Evolutionary conservation across 2,329 filamentous ascomycete species (phyloP).

Genomic region (Delphinella strobiligena): DNA sequence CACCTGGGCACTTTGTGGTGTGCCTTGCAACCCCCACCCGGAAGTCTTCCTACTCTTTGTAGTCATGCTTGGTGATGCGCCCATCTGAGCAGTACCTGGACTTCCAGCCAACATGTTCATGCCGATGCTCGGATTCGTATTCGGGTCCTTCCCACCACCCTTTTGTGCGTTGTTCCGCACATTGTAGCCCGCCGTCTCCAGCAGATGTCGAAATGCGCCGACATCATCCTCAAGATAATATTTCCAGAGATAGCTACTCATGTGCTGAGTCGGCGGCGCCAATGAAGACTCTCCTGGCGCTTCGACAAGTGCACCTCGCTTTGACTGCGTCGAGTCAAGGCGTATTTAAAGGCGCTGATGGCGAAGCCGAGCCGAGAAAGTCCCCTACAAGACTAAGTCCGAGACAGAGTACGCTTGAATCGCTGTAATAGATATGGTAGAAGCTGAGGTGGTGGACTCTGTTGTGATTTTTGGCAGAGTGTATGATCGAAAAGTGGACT

Average conservation of each 20-base stretch:
- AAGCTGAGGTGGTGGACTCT: neutral
- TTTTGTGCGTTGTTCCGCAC: constrained; percentile 42
- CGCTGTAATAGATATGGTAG: neutral
- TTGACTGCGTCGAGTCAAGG: constrained; percentile 77
- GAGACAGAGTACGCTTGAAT: neutral
- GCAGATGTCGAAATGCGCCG: constrained; percentile 80
- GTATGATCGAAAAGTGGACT: too few relatives aligned
- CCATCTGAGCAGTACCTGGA: constrained; percentile 27
- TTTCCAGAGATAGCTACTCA: constrained; percentile 97
- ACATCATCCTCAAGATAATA: constrained; percentile 96
- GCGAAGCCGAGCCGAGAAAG: constrained; percentile 33
- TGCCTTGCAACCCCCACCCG: constrained; percentile 26
- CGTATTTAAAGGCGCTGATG: constrained; percentile 69
- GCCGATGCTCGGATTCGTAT: constrained; percentile 18
- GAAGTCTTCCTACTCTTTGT: constrained; percentile 22
- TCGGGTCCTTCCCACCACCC: constrained; percentile 24
- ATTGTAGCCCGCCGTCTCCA: constrained; percentile 58
- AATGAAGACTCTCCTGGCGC: constrained; percentile 32
- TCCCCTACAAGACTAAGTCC: too few relatives aligned
- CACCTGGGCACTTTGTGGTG: constrained; percentile 27
- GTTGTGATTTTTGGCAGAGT: too few relatives aligned
- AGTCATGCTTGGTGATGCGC: constrained; percentile 31
- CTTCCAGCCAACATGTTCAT: constrained; percentile 24
- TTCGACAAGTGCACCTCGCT: constrained; percentile 68
- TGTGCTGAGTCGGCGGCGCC: constrained; percentile 39